Evolutionary conservation across 345 rosid species (phyloP), one percentile per base, ranked within the genome.

Genomic region (Populus davidiana): DNA sequence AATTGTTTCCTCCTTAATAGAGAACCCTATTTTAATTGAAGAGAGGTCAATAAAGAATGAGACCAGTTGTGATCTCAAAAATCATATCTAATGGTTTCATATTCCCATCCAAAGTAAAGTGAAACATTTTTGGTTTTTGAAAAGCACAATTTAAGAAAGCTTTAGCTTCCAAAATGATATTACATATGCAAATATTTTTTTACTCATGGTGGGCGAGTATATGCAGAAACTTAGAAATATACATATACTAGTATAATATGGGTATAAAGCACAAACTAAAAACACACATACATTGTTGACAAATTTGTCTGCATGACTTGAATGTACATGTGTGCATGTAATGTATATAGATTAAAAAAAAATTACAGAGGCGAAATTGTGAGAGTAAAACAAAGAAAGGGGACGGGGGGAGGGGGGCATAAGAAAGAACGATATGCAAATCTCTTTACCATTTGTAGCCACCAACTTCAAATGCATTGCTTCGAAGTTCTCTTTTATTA

Each of bases 381-480:
- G 20, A 65, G 9, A 67, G 70, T 31, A 4, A 63, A 67, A 16
- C 23, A 49, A 74, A 36, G 56, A 52, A 65, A 13, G 2, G 44
- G 44, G 44, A 3, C 44, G 0, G 13, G 18, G 33, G 75, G 75
- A 61, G 13, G 18, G 33, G 75, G 75, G 61, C 20, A 41, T 2
- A 25, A 64, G 47, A 73, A 54, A 70, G 74, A 64, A 66, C 61
- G 77, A 49, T 31, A 77, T 72, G 70, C 54, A 81, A 27, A 83
- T 35, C 54, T 52, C 9, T 91, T 63, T 91, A 95, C 97, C 98
- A 93, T 86, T 93, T 89, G 89, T 89, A 91, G 83, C 98, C 94
- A 35, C 97, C 99, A 80, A 90, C 96, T 77, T 90, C 93, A 88
- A 95, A 95, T 71, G 86, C 86, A 85, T 68, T 77, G 67, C 99